phyloP scores from a whole-genome alignment of 2,329 filamentous ascomycete species.

The Ceratocystis cacaofunesta region DNA sequence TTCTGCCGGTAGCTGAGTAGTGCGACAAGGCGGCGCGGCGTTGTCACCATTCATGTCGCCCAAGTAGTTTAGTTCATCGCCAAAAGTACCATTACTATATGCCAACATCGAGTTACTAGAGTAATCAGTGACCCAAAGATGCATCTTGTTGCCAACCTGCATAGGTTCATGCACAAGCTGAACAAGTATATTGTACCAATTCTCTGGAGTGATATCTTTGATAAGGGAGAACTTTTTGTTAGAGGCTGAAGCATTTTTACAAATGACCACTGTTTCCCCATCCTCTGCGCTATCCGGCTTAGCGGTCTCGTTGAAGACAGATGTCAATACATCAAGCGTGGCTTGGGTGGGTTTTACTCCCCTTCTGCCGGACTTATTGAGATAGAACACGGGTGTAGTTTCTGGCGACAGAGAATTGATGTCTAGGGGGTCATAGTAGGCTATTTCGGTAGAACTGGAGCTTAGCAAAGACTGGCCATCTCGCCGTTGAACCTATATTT shows the following conservation, averaged over 20 bases:
- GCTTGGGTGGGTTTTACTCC: neutral
- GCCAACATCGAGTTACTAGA: constrained; percentile 43
- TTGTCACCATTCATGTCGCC: neutral
- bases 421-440: neutral
- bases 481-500: neutral
- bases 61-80: constrained; percentile 19
- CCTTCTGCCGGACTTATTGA: neutral
- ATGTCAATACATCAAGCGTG: neutral
- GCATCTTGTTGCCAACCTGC: constrained; percentile 32
- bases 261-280: constrained; percentile 26
- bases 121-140: constrained; percentile 70
- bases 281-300: neutral
- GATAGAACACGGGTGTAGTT: neutral
- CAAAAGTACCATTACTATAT: constrained; percentile 15
- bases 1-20: constrained; percentile 19
- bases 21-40: neutral
- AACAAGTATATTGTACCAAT: constrained; percentile 55
- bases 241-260: constrained; percentile 35
- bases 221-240: constrained; percentile 36
- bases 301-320: neutral
- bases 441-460: neutral
- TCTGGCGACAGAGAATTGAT: neutral
- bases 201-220: constrained; percentile 40
- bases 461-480: neutral
- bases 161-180: constrained; percentile 47